Conservation (phyloP, 805 yeast species). For the Suhomyces sp. region DNA sequence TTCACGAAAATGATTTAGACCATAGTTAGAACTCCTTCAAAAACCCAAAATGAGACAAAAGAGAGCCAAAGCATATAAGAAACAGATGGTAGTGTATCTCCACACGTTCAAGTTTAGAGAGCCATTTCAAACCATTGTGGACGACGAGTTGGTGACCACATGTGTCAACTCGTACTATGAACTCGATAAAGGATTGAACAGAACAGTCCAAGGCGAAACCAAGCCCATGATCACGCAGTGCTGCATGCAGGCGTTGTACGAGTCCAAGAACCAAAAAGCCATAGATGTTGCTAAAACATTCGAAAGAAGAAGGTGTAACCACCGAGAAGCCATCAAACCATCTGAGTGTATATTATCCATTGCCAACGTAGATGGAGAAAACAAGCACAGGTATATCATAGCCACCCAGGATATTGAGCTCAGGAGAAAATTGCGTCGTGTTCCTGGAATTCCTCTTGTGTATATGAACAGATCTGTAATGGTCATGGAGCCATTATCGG, state of each 20-base stretch:
- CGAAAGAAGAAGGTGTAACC: conserved; percentile 93
- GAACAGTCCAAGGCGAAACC: conserved; percentile 81
- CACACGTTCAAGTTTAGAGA: conserved; percentile 90
- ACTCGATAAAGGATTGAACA: conserved; percentile 71
- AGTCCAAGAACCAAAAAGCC: conserved; percentile 67
- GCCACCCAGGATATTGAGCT: conserved; percentile 78
- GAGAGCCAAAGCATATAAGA: conserved; percentile 90
- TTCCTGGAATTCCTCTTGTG: conserved; percentile 89
- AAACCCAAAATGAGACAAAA: conserved; percentile 77
- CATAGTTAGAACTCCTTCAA: too few relatives aligned
- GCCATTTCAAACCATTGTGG: conserved; percentile 89
- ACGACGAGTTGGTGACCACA: conserved; percentile 69
- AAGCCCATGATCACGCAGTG: conserved; percentile 96
- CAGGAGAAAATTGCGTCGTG: conserved; percentile 63
- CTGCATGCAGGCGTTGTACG: conserved; percentile 83
- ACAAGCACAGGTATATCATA: conserved; percentile 87
- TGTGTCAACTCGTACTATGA: conserved; percentile 71
- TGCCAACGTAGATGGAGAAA: conserved; percentile 67
- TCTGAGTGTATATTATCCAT: conserved; percentile 74
- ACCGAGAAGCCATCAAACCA: conserved; percentile 63
- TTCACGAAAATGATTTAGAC: too few relatives aligned
- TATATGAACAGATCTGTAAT: conserved; percentile 89
- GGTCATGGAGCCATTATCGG: conserved; percentile 92
- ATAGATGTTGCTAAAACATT: conserved; percentile 77
- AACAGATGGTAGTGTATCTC: conserved; percentile 82